Percentiles rank a stretch among this genome's conserved stretches.
Conservation (phyloP, 2,329 filamentous ascomycete genomes). For the Trichoderma guizhouense region DNA sequence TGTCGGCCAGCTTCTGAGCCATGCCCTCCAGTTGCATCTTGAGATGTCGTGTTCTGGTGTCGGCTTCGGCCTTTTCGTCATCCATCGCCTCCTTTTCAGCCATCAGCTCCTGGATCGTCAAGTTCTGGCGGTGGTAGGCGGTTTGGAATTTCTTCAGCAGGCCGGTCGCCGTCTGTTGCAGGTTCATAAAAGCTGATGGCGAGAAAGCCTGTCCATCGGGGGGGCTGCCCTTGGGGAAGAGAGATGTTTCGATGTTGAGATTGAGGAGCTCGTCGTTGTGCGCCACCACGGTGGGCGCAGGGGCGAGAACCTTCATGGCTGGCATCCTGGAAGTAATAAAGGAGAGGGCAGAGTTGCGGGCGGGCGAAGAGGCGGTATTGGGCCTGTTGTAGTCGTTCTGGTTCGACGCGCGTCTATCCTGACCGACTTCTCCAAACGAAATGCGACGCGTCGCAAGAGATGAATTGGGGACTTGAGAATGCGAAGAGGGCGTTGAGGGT, state of each 20-base stretch:
- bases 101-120: conserved; percentile 48
- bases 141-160: conserved; percentile 55
- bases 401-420: neutral
- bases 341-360: conserved; percentile 32
- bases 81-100: conserved; percentile 51
- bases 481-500: neutral
- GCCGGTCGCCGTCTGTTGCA: conserved; percentile 55
- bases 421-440: conserved; percentile 7
- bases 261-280: conserved; percentile 53
- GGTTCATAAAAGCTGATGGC: conserved; percentile 57
- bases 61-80: conserved; percentile 56
- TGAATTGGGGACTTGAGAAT: neutral
- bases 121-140: conserved; percentile 54
- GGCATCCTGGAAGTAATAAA: conserved; percentile 47
- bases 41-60: conserved; percentile 50
- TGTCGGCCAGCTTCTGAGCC: conserved; percentile 50
- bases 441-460: conserved; percentile 5
- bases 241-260: conserved; percentile 52
- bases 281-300: conserved; percentile 25
- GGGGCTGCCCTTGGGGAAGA: conserved; percentile 48
- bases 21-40: conserved; percentile 60
- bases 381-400: neutral
- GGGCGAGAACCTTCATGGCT: conserved; percentile 34
- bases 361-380: conserved; percentile 19
- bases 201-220: conserved; percentile 51